A percentile compares a stretch with the other conserved stretches of the same genome.
Conservation (phyloP, 345 rosid species). For the Eucalyptus coolabah region DNA sequence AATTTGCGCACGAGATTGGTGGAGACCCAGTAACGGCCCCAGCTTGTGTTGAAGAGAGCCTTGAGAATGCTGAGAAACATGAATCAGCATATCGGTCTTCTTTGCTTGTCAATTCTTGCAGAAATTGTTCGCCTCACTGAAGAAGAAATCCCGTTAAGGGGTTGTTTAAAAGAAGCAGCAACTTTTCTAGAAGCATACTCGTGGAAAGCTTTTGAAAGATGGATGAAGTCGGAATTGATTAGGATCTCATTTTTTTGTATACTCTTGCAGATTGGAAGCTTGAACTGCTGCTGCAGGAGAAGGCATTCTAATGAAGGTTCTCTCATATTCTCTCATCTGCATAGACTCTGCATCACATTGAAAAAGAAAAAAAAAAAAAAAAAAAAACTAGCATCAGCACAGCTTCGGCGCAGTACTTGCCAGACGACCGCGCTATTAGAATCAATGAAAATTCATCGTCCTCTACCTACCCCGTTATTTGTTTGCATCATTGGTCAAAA, state of each 20-base stretch:
- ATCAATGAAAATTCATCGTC: too few relatives aligned
- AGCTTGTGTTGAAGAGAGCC: not conserved
- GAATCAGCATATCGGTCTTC: not conserved
- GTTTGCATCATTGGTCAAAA: too few relatives aligned
- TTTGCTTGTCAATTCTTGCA: not conserved
- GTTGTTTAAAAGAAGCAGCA: not conserved
- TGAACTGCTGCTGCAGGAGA: too few relatives aligned
- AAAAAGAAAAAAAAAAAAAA: too few relatives aligned
- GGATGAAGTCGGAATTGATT: not conserved
- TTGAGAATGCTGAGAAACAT: not conserved
- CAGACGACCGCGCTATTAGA: too few relatives aligned
- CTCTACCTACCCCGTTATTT: too few relatives aligned
- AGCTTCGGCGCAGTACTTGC: too few relatives aligned
- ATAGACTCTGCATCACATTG: too few relatives aligned
- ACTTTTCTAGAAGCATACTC: not conserved
- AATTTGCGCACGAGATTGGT: too few relatives aligned
- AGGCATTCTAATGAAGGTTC: too few relatives aligned
- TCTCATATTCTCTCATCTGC: too few relatives aligned
- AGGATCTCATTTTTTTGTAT: not conserved
- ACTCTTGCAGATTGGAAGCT: not conserved
- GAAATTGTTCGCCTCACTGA: not conserved
- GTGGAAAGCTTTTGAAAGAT: not conserved
- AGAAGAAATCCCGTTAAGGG: not conserved
- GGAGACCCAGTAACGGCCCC: not conserved
- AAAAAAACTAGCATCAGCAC: too few relatives aligned